Base-by-base conservation (phyloP, 805 yeast genomes). In the Alloascoidea hylecoeti region DNA sequence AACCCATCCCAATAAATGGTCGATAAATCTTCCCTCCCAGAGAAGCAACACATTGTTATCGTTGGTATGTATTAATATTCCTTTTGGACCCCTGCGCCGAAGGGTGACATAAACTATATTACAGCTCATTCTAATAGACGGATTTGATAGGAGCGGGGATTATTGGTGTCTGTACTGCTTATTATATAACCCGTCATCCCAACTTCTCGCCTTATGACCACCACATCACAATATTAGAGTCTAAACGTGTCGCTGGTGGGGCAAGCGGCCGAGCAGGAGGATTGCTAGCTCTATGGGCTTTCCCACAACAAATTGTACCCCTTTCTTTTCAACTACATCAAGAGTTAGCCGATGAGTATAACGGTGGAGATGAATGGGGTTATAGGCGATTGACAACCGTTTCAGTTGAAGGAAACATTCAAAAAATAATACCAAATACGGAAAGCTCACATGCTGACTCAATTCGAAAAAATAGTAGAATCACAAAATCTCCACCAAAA, bases 241-340 rank as follows among this genome's bases (percentile, higher is more conserved):
- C 89, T 38, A 84, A 83, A 44, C 67, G 95, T 49, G 94, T 94
- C 4, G 98, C 97, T 0, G 94, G 96, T 38, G 97, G 96, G 35
- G 97, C 98, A 14, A 73, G 85, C 33, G 98, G 98, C 39, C 89
- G 92, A 50, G 97, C 98, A 4, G 98, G 97, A 35, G 98, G 98
- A 0, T 64, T 89, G 37, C 60, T 89, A 37, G 96, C 97, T 1
- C 68, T 82, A 16, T 88, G 96, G 94, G 97, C 97, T 0, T 92
- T 92, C 57, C 98, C 98, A 0, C 86, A 80, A 48, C 95, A 84
- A 55, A 74, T 89, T 38, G 97, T 86, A 4, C 92, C 95, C 0
- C 63, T 89, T 39, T 78, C 94, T 36, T 92, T 86, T 60, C 70
- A 72, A 45, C 65, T 89, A 44, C 98, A 89, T 60, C 84, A 79